Evolutionary conservation across 2,329 filamentous ascomycete genomes (phyloP).

Genomic region (Fusarium sp.): DNA sequence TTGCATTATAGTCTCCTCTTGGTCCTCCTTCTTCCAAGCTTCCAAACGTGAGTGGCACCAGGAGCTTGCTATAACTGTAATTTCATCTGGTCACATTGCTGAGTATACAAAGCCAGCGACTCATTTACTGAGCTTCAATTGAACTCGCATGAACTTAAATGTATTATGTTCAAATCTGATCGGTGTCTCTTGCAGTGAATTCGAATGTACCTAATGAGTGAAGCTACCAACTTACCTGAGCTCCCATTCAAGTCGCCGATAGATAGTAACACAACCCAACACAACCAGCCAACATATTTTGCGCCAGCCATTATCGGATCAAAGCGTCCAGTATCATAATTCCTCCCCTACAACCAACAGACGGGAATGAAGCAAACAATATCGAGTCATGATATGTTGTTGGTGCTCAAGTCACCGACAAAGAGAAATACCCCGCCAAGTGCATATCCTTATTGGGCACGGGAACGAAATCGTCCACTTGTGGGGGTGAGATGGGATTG

Average conservation of each 20-base stretch:
- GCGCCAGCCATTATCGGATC: not conserved
- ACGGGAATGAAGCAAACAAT: slow-evolving; percentile 1
- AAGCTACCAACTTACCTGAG: not conserved
- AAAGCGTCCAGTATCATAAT: slow-evolving; percentile 2
- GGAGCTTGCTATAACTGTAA: too few relatives aligned
- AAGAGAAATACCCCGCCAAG: slow-evolving; percentile 43
- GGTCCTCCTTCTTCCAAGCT: too few relatives aligned
- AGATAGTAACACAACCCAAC: not conserved
- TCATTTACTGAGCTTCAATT: too few relatives aligned
- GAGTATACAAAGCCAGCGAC: too few relatives aligned
- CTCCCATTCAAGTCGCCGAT: not conserved
- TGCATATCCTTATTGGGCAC: slow-evolving; percentile 32
- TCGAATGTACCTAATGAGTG: not conserved
- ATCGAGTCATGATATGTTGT: slow-evolving; percentile 28
- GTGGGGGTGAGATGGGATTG: slow-evolving; percentile 42
- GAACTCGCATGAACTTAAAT: too few relatives aligned
- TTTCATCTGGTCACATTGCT: too few relatives aligned
- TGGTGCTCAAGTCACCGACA: slow-evolving; percentile 38
- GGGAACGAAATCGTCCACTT: slow-evolving; percentile 29
- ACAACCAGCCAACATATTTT: not conserved
- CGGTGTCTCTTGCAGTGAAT: not conserved
- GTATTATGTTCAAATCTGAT: too few relatives aligned
- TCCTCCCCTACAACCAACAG: not conserved
- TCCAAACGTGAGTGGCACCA: too few relatives aligned
- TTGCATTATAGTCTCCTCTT: too few relatives aligned